Conservation (phyloP, 2,329 filamentous ascomycete species). For the Sarocladiaceae sp. region DNA sequence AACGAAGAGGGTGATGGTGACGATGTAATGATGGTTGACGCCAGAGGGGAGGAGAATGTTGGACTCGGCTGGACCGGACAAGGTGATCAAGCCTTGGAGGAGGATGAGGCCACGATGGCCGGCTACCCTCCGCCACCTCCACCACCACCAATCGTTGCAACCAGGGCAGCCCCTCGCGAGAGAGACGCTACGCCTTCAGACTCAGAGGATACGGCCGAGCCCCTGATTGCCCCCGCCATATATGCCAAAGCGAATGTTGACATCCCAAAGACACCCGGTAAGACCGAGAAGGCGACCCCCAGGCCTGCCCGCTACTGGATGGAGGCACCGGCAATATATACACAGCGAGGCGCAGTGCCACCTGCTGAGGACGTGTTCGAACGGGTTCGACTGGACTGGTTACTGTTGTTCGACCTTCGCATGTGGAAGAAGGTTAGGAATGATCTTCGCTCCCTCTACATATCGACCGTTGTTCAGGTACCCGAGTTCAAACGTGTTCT, state of each 20-base stretch:
- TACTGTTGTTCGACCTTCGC: constrained; percentile 88
- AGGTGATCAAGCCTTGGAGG: constrained; percentile 62
- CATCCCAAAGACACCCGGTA: constrained; percentile 76
- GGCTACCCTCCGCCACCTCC: constrained; percentile 62
- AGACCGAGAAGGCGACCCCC: constrained; percentile 40
- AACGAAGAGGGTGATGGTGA: constrained; percentile 49
- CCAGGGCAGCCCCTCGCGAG: constrained; percentile 39
- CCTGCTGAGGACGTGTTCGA: constrained; percentile 83
- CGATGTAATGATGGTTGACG: constrained; percentile 53
- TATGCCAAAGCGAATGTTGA: constrained; percentile 61
- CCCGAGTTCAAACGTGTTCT: constrained; percentile 94
- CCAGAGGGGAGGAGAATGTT: constrained; percentile 30
- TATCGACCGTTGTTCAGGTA: constrained; percentile 91
- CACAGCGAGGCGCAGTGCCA: constrained; percentile 54
- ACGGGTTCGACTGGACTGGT: constrained; percentile 84
- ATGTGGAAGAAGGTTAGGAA: constrained; percentile 96
- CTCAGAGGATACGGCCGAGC: constrained; percentile 60
- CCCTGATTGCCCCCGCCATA: constrained; percentile 54
- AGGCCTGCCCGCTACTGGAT: constrained; percentile 79
- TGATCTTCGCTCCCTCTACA: constrained; percentile 86
- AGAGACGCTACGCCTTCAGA: constrained; percentile 64
- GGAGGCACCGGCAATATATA: constrained; percentile 67
- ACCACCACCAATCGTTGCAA: constrained; percentile 49
- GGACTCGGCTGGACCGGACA: neutral
- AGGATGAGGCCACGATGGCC: constrained; percentile 70